These are phyloP conservation scores for Dorcoceras hygrometricum DNA, from an alignment of 257 asterid species.

Conservation along the genomic window DNA sequence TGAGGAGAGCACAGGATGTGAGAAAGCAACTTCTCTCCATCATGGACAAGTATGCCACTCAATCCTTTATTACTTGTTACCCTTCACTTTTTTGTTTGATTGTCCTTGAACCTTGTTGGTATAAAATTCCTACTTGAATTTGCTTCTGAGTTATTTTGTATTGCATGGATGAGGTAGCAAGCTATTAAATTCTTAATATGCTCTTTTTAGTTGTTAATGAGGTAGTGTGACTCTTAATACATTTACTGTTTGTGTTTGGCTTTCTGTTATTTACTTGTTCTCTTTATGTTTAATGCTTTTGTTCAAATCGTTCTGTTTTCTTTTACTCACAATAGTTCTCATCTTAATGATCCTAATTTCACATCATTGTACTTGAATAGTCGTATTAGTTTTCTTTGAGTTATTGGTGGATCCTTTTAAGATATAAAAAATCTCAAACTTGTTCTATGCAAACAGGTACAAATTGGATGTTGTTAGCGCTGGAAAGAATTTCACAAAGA, in stretches of 20 bases:
- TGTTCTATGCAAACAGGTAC: slow-evolving; percentile 48
- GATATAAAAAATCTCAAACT: slow-evolving; percentile 3
- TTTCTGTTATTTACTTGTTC: not conserved
- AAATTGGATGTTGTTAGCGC: slow-evolving; percentile 82
- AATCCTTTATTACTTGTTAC: slow-evolving; percentile 15
- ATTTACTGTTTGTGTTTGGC: not conserved
- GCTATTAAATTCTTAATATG: not conserved
- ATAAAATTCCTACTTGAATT: not conserved
- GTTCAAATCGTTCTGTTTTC: slow-evolving; percentile 16
- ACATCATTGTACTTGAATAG: not conserved
- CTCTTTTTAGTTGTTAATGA: slow-evolving; percentile 5
- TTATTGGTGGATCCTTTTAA: not conserved
- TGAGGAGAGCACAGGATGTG: slow-evolving; percentile 90
- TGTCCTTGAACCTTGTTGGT: not conserved
- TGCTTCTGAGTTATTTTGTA: slow-evolving; percentile 18
- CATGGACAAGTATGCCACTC: slow-evolving; percentile 71
- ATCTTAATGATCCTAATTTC: slow-evolving; percentile 2
- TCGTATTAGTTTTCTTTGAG: not conserved
- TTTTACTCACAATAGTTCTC: not conserved
- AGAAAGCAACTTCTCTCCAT: slow-evolving; percentile 84
- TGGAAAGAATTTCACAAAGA: slow-evolving; percentile 78
- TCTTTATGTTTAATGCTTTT: not conserved
- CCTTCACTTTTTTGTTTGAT: slow-evolving; percentile 17
- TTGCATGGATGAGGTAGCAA: not conserved
- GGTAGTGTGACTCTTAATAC: not conserved